These are phyloP conservation scores for Blumeriella jaapii DNA, from an alignment of 2,329 filamentous ascomycete species.

Conservation along the genomic window DNA sequence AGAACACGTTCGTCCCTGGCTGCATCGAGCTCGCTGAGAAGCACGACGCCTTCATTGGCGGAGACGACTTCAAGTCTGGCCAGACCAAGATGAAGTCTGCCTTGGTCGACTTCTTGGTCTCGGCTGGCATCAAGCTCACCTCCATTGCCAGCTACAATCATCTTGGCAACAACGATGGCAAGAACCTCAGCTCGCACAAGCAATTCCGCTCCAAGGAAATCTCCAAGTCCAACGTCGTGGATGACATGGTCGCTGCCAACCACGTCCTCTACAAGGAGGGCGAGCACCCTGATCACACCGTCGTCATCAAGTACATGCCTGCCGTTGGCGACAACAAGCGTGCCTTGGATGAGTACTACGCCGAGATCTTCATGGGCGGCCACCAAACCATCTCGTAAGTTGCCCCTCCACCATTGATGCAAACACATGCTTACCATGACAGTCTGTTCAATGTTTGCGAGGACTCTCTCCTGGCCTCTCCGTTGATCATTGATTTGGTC, in stretches of 20 bases:
- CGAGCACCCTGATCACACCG: constrained; percentile 95
- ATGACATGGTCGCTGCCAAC: constrained; percentile 99
- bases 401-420: constrained; percentile 18
- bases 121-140: constrained; percentile 94
- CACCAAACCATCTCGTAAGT: constrained; percentile 87
- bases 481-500: constrained; percentile 93
- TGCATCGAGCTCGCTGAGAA: constrained; percentile 80
- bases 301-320: constrained; percentile 99
- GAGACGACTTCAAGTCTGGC: constrained; percentile 98
- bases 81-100: constrained; percentile 99
- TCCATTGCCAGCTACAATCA: constrained; percentile 99
- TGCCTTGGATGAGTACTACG: constrained; percentile 97
- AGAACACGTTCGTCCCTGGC: constrained; percentile 97
- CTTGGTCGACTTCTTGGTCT: constrained; percentile 96
- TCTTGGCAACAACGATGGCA: constrained; percentile 98
- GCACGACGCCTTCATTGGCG: constrained; percentile 83
- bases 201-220: constrained; percentile 99
- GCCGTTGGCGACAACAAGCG: constrained; percentile 98
- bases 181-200: constrained; percentile 93
- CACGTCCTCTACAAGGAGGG: constrained; percentile 76
- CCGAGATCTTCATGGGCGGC: constrained; percentile 96
- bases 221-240: constrained; percentile 97
- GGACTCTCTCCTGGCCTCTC: constrained; percentile 90
- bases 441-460: constrained; percentile 98
- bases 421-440: constrained; percentile 11